These are phyloP conservation scores for Xylaria sp. DNA, from an alignment of 2,329 filamentous ascomycete genomes.

Conservation along the genomic window DNA sequence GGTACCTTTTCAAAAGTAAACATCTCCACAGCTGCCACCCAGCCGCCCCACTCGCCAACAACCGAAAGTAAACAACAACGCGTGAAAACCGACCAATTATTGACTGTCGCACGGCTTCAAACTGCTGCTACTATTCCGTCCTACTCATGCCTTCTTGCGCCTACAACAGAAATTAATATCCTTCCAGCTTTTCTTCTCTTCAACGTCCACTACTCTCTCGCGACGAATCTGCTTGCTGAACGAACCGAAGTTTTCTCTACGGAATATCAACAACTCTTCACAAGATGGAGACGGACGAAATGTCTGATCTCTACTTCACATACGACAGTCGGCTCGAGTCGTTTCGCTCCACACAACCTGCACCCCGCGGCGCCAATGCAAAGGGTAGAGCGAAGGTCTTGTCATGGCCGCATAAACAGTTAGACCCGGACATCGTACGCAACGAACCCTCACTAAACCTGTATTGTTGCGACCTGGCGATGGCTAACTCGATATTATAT, in stretches of 20 bases:
- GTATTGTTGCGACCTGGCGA: conserved; percentile 2
- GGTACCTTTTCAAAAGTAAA: background rate
- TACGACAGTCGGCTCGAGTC: conserved; percentile 74
- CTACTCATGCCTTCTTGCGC: background rate
- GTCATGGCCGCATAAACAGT: conserved; percentile 73
- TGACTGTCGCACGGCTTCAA: conserved; percentile 4
- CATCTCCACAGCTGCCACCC: conserved; percentile 1
- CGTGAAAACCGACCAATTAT: conserved; percentile 25
- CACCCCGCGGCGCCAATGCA: conserved; percentile 63
- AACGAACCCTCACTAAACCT: conserved; percentile 1
- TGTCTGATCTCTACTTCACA: conserved; percentile 51
- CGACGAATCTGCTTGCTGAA: background rate
- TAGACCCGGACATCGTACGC: conserved; percentile 59
- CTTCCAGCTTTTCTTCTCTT: background rate
- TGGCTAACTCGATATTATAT: conserved; percentile 6
- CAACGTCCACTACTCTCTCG: background rate
- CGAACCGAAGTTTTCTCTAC: background rate
- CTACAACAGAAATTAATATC: background rate
- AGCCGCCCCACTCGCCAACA: background rate
- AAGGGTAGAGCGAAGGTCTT: conserved; percentile 54
- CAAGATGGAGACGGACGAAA: conserved; percentile 32
- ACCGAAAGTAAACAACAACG: conserved; percentile 30
- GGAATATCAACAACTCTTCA: conserved; percentile 1
- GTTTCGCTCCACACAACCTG: conserved; percentile 62
- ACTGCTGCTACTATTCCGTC: background rate